Percentiles rank a stretch among this genome's conserved stretches.
These are phyloP conservation scores for Leccinum discolor DNA, from an alignment of 1,284 basidiomycete species.

Conservation along the genomic window DNA sequence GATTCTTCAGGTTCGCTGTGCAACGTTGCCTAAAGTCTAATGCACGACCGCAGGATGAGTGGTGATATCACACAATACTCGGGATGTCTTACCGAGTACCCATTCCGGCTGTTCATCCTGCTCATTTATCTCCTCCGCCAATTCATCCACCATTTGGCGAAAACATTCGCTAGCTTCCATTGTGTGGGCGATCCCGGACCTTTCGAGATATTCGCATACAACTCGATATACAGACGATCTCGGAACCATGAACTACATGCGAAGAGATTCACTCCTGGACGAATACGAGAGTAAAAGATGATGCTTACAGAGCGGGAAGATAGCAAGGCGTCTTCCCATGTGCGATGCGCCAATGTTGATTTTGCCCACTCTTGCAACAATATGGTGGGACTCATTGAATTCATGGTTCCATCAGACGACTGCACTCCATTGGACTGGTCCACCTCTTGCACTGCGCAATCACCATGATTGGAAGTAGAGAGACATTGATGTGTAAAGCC, in stretches of 20 bases:
- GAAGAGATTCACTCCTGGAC: not conserved
- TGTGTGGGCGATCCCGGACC: not conserved
- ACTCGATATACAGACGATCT: not conserved
- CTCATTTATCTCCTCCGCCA: not conserved
- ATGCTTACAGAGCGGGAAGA: not conserved
- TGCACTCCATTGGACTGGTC: not conserved
- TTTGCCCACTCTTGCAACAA: not conserved
- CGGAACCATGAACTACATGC: not conserved
- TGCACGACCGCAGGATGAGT: not conserved
- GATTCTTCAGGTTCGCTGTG: too few species aligned
- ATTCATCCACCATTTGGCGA: not conserved
- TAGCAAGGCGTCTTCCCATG: not conserved
- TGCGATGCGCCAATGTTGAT: not conserved
- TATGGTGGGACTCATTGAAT: not conserved
- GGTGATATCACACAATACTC: not conserved
- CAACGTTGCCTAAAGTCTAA: not conserved
- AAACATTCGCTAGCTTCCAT: not conserved
- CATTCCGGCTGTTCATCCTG: not conserved
- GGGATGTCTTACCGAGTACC: not conserved
- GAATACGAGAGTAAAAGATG: not conserved
- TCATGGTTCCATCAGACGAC: not conserved
- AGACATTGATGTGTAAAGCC: not conserved
- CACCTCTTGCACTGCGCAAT: not conserved
- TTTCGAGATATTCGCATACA: not conserved
- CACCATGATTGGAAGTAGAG: not conserved